These are phyloP conservation scores for Paspalum vaginatum DNA, from an alignment of 176 grass and related monocot species.

Conservation along the genomic window DNA sequence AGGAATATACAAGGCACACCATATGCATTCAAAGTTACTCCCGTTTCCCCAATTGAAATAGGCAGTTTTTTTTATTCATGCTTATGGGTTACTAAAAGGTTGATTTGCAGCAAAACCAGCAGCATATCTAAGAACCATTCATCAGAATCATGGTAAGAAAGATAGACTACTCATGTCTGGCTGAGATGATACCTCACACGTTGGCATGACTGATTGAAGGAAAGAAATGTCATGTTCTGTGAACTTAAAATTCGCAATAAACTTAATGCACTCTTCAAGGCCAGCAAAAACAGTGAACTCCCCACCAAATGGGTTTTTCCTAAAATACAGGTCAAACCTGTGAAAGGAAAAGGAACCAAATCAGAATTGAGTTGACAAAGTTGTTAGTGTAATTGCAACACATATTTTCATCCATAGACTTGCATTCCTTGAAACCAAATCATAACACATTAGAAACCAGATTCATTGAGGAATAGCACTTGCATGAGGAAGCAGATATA, in stretches of 20 bases:
- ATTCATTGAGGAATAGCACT: background rate
- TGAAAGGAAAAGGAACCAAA: slow-evolving; percentile 45
- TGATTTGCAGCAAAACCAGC: slow-evolving; percentile 12
- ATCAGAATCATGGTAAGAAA: background rate
- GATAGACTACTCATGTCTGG: slow-evolving; percentile 11
- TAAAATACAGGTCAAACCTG: slow-evolving; percentile 98
- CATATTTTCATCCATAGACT: slow-evolving; percentile 23
- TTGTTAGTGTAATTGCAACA: slow-evolving; percentile 22
- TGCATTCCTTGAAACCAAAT: slow-evolving; percentile 3
- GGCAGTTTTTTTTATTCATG: background rate
- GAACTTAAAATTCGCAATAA: slow-evolving; percentile 95
- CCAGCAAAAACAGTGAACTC: slow-evolving; percentile 98
- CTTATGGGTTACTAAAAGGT: background rate
- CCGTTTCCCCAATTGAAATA: slow-evolving; percentile 16
- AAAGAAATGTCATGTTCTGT: slow-evolving; percentile 77
- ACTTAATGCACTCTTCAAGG: slow-evolving; percentile 95
- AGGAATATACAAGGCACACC: background rate
- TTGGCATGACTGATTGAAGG: slow-evolving; percentile 79
- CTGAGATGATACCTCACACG: slow-evolving; percentile 71
- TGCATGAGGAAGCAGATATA: slow-evolving; percentile 19
- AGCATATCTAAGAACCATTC: slow-evolving; percentile 15
- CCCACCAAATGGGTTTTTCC: slow-evolving; percentile 96
- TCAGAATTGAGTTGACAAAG: slow-evolving; percentile 24
- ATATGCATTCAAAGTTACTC: background rate
- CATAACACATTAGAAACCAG: background rate